Conservation (phyloP, 805 yeast genomes). For the Saturnispora halmiae region DNA sequence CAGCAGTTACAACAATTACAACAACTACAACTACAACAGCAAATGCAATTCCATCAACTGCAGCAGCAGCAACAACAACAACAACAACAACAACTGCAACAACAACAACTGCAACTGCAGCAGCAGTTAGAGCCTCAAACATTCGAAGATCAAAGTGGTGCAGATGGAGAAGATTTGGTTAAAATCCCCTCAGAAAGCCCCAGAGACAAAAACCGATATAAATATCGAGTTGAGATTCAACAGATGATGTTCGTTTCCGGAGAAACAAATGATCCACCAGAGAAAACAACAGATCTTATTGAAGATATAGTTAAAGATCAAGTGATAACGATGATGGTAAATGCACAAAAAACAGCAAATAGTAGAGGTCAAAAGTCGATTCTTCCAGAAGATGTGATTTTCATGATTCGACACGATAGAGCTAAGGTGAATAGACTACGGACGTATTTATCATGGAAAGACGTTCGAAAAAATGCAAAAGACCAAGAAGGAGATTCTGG, state of each 20-base stretch:
- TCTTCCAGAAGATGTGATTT: slow-evolving; percentile 88
- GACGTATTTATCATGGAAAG: slow-evolving; percentile 94
- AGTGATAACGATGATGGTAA: slow-evolving; percentile 73
- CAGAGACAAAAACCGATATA: slow-evolving; percentile 39
- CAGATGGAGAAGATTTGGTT: background rate
- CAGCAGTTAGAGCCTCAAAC: background rate
- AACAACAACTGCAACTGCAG: background rate
- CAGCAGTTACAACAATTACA: background rate
- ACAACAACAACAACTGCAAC: background rate
- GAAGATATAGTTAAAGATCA: slow-evolving; percentile 95
- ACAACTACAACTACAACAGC: background rate
- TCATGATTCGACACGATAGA: slow-evolving; percentile 81
- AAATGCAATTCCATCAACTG: background rate
- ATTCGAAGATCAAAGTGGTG: background rate
- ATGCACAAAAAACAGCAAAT: slow-evolving; percentile 70
- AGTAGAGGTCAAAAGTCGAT: slow-evolving; percentile 75
- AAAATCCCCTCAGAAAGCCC: slow-evolving; percentile 2
- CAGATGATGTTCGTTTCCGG: slow-evolving; percentile 99
- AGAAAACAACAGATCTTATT: slow-evolving; percentile 82
- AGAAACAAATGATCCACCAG: slow-evolving; percentile 89
- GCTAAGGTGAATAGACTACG: slow-evolving; percentile 89
- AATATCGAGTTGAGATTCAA: slow-evolving; percentile 87
- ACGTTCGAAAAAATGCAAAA: slow-evolving; percentile 72
- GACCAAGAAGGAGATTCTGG: slow-evolving; percentile 43
- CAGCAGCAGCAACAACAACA: background rate